These are phyloP conservation scores for Baeospora myosura DNA, from an alignment of 1,284 basidiomycete genomes.

Conservation along the genomic window DNA sequence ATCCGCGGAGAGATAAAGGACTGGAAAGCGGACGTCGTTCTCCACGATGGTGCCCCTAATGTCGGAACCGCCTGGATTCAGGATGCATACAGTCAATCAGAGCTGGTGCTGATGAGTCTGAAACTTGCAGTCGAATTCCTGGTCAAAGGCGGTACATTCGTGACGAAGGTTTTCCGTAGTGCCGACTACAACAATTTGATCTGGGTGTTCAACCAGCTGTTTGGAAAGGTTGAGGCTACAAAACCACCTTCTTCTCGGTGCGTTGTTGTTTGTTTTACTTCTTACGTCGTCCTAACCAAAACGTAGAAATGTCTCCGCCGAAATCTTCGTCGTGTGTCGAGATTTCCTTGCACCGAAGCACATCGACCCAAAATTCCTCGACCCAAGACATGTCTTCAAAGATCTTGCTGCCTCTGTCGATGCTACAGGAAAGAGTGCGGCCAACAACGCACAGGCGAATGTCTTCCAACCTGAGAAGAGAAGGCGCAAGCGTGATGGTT, in stretches of 20 bases:
- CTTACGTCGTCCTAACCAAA: constrained; percentile 4
- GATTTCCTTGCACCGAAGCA: constrained; percentile 92
- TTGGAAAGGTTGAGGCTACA: constrained; percentile 94
- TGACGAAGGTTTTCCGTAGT: constrained; percentile 98
- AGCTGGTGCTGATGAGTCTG: constrained; percentile 93
- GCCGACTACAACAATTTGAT: constrained; percentile 98
- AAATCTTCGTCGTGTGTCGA: constrained; percentile 98
- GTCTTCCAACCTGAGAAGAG: constrained; percentile 99
- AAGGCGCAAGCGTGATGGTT: constrained; percentile 88
- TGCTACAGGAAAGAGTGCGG: constrained; percentile 40
- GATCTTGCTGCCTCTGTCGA: constrained; percentile 59
- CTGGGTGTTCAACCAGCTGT: constrained; percentile 98
- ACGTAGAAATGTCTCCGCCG: constrained; percentile 92
- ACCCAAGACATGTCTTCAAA: constrained; percentile 97
- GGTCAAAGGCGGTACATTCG: constrained; percentile 88
- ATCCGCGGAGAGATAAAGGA: constrained; percentile 90
- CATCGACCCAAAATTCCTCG: constrained; percentile 97
- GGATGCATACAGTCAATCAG: constrained; percentile 96
- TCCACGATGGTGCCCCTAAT: constrained; percentile 99
- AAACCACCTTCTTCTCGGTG: constrained; percentile 96
- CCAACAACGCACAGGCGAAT: constrained; percentile 70
- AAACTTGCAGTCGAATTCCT: constrained; percentile 97
- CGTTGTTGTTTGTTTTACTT: constrained; percentile 17
- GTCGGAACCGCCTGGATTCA: constrained; percentile 99
- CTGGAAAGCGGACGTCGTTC: constrained; percentile 99